Evolutionary conservation across 2,329 filamentous ascomycete genomes (phyloP), one percentile per base, ranked within the genome.

Genomic region (Samsoniella hepiali): DNA sequence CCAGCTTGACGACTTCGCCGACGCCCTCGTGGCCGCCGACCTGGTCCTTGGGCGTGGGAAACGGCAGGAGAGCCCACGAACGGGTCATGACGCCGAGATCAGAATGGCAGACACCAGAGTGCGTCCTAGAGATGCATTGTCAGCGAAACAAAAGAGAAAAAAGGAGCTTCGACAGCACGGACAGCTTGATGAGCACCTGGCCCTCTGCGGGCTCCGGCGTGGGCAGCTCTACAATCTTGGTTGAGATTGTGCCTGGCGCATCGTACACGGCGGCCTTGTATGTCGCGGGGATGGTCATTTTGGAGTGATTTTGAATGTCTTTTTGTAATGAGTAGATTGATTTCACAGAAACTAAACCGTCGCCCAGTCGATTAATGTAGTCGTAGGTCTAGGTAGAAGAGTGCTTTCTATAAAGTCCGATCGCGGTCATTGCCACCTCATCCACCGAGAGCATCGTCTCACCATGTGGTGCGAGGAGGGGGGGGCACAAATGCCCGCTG

Each of bases 11-110:
- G 38, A 91, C 78, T 59, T 81, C 82, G 49, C 86, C 86, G 1
- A 90, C 84, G 22, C 88, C 88, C 74, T 91, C 88, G 70, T 91
- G 88, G 5, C 88, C 88, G 49, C 88, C 88, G 4, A 89, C 62
- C 53, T 67, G 66, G 27, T 47, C 51, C 22, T 60, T 63, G 32
- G 45, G 42, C 5, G 63, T 65, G 32, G 63, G 63, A 3, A 40
- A 49, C 11, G 63, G 63, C 38, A 65, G 58, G 17, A 38, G 45
- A 8, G 53, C 53, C 63, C 63, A 65, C 38, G 60, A 63, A 45
- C 56, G 53, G 9, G 45, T 65, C 64, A 64, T 65, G 61, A 65
- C 58, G 54, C 65, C 61, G 13, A 65, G 36, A 50, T 72, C 69
- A 7, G 70, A 72, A 36, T 72, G 70, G 54, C 70, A 72, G 27